Conservation (phyloP, 441 rosid species). For the Bocquillonia castaneifolia region DNA sequence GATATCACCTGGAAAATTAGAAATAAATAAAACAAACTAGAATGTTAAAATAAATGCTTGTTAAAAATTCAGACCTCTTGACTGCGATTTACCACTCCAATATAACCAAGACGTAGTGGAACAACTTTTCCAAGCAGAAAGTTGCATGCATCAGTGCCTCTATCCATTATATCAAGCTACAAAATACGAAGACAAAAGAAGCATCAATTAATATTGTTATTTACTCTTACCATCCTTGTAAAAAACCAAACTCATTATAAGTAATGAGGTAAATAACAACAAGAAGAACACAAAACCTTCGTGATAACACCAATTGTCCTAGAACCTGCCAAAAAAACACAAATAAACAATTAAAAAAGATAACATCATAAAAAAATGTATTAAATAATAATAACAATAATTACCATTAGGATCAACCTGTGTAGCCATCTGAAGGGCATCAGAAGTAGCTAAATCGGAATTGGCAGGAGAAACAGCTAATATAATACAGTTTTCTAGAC, state of each 20-base stretch:
- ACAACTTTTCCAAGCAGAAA: conserved; percentile 57
- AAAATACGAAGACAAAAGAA: conserved; percentile 8
- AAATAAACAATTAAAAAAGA: neutral
- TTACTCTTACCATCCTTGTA: neutral
- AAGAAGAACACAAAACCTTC: conserved; percentile 35
- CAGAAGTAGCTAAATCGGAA: conserved; percentile 79
- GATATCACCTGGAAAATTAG: neutral
- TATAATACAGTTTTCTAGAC: conserved; percentile 49
- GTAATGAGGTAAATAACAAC: neutral
- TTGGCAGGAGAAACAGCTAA: conserved; percentile 75
- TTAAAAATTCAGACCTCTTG: conserved; percentile 41
- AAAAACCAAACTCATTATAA: neutral
- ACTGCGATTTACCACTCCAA: conserved; percentile 65
- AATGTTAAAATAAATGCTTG: neutral
- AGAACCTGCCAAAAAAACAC: conserved; percentile 36
- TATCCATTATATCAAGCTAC: conserved; percentile 76
- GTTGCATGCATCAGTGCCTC: conserved; percentile 56
- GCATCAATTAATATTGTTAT: neutral
- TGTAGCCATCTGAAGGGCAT: conserved; percentile 69
- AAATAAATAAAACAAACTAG: neutral
- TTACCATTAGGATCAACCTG: conserved; percentile 66
- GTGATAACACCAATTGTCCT: conserved; percentile 66
- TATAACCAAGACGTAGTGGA: conserved; percentile 59
- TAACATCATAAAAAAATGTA: neutral
- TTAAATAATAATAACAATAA: neutral